Base-by-base conservation (phyloP, 257 asterid genomes). In the Echium plantagineum region DNA sequence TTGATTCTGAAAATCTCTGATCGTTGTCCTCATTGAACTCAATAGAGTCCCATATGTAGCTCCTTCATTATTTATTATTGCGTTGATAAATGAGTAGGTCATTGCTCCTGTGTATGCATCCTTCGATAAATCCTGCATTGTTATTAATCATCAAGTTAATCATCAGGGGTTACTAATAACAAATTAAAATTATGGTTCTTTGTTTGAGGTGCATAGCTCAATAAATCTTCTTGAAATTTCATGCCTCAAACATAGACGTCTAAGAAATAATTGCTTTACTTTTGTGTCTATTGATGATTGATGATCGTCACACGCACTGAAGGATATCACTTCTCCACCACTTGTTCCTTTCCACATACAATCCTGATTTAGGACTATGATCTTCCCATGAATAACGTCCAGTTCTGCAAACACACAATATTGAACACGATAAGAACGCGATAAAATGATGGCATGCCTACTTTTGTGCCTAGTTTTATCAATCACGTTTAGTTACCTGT, bases 281-380 rank as follows among this genome's bases (percentile, higher is more conserved):
- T 77, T 55, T 35, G 97, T 89, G 73, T 93, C 99, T 26, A 91
- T 95, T 52, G 99, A 73, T 24, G 86, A 81, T 77, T 93, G 99
- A 76, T 89, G 71, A 66, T 93, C 99, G 46, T 86, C 95, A 63
- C 99, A 93, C 19, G 97, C 96, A 62, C 97, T 93, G 71, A 93
- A 93, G 30, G 96, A 93, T 70, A 93, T 78, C 62, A 77, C 97
- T 69, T 93, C 99, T 62, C 99, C 99, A 12, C 99, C 97, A 21
- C 80, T 89, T 26, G 99, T 83, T 56, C 99, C 99, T 81, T 89
- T 93, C 97, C 95, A 93, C 95, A 93, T 5, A 75, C 52, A n/a
- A n/a, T 15, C 99, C 97, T 26, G 99, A 70, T 61, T 69, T 77
- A 18, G 99, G 99, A 9, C 99, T 96, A 66, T 93, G 99, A 57